Evolutionary conservation across 495 filamentous ascomycete genomes (phyloP).

Genomic region (Xylaria intraflava): DNA sequence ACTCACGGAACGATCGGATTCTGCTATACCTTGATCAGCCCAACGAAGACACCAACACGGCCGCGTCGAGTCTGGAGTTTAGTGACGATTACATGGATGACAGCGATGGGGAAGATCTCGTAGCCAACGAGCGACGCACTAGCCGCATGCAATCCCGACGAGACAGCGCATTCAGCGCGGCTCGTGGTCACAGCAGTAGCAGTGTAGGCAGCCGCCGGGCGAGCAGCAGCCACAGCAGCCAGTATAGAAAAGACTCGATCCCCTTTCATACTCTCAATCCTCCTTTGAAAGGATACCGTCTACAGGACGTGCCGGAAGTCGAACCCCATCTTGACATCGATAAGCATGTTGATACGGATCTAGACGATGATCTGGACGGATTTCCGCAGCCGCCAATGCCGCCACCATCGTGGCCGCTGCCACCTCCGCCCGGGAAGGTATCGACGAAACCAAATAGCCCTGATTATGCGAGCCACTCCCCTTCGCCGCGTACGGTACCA

Average conservation of each 20-base stretch:
- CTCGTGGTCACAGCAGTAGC: neutral
- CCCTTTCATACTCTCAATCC: constrained; percentile 11
- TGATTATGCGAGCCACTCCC: constrained; percentile 24
- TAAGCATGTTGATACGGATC: constrained; percentile 3
- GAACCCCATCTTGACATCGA: constrained; percentile 7
- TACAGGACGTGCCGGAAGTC: constrained; percentile 6
- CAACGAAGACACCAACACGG: constrained; percentile 19
- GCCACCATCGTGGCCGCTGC: constrained; percentile 9
- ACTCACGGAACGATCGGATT: constrained; percentile 25
- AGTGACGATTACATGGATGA: constrained; percentile 36
- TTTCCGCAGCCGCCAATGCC: constrained; percentile 10
- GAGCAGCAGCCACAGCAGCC: constrained; percentile 1
- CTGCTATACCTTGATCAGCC: constrained; percentile 26
- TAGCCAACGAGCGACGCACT: constrained; percentile 14
- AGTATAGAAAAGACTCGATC: constrained; percentile 14
- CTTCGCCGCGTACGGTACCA: constrained; percentile 11
- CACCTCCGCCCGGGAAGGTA: constrained; percentile 10
- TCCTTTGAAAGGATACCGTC: constrained; percentile 2
- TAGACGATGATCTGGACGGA: constrained; percentile 11
- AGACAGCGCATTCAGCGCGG: constrained; percentile 3
- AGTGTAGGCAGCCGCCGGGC: neutral
- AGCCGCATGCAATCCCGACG: constrained; percentile 16
- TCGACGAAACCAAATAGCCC: constrained; percentile 29
- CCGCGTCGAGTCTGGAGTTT: constrained; percentile 33
- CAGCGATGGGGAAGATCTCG: constrained; percentile 19